Conservation (phyloP, 202 grass and related monocot genomes). For the Carex arenaria region DNA sequence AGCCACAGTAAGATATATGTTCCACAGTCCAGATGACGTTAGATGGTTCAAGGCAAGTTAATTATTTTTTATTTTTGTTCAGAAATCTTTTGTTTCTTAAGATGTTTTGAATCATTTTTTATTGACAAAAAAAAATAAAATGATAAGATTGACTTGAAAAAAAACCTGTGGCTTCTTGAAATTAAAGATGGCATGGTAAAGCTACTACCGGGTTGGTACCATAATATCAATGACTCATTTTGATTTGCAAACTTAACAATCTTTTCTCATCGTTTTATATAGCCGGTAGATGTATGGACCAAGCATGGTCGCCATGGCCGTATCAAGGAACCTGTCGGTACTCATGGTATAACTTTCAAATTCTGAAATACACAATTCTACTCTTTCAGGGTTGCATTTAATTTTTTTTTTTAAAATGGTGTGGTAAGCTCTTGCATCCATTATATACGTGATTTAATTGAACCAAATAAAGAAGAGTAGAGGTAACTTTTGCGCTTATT, state of each 20-base stretch:
- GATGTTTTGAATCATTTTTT: not conserved
- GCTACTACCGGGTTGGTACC: not conserved
- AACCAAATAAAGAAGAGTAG: not conserved
- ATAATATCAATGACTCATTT: not conserved
- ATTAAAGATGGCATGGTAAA: not conserved
- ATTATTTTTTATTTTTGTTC: not conserved
- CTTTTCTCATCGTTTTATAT: constrained; percentile 26
- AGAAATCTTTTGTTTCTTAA: not conserved
- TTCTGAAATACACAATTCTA: not conserved
- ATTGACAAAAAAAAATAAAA: not conserved
- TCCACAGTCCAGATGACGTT: constrained; percentile 78
- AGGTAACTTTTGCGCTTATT: not conserved
- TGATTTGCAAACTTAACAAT: constrained; percentile 6
- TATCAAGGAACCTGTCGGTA: constrained; percentile 92
- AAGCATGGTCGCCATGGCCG: constrained; percentile 84
- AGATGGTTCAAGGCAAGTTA: constrained; percentile 96
- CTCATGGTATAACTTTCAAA: constrained; percentile 56
- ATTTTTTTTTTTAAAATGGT: not conserved
- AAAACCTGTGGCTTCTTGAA: not conserved
- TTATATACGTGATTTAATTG: not conserved
- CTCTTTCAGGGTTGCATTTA: not conserved
- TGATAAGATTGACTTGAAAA: not conserved
- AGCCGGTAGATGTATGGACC: constrained; percentile 87
- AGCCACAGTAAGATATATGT: constrained; percentile 89
- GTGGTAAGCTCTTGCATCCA: not conserved